Base-by-base conservation (phyloP, 805 yeast species). In the Kuraishia cidri region DNA sequence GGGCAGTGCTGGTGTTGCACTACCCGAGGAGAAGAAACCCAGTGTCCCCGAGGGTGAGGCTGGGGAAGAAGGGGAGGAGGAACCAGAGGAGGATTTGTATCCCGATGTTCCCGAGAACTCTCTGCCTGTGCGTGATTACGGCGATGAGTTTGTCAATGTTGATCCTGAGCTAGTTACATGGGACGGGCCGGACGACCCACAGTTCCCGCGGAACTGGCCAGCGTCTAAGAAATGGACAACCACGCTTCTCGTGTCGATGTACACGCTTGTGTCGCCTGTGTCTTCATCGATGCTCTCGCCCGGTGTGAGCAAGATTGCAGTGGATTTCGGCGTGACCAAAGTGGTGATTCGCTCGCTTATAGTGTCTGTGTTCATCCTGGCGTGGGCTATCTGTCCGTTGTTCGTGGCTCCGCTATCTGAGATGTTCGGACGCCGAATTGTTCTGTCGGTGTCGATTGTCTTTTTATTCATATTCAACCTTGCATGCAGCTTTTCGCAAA, bases 81-180 rank as follows among this genome's bases (percentile, higher is more conserved):
- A 14, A 14, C 12, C 13, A 13, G 31, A 21, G 15, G 20, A 31
- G 8, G 18, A 18, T 4, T 12, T 14, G 3, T 28, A 18, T 20
- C 27, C 23, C 5, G 32, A 31, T 18, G 38, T 31, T 12, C 38
- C 35, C 9, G 38, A 35, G 20, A 31, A 23, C 20, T 18, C 23
- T 10, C 18, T 12, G n/a, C 34, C 37, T 4, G 32, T 30, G 18
- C 27, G 30, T 11, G 34, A 30, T 11, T 33, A 33, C 35, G 83
- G 83, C 18, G 59, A 58, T 6, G 81, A 76, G 44, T 75, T 69
- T 46, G 56, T 57, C 21, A 48, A 51, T 4, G 52, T 73, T 7
- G 84, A 79, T 43, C 84, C 83, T 0, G 83, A 79, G 43, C 55
- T 79, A 30, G 75, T 79, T 8, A 68, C 82, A 2, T 79, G 84